These are phyloP conservation scores for Nemania sp. DNA, from an alignment of 2,329 filamentous ascomycete species.

Conservation along the genomic window DNA sequence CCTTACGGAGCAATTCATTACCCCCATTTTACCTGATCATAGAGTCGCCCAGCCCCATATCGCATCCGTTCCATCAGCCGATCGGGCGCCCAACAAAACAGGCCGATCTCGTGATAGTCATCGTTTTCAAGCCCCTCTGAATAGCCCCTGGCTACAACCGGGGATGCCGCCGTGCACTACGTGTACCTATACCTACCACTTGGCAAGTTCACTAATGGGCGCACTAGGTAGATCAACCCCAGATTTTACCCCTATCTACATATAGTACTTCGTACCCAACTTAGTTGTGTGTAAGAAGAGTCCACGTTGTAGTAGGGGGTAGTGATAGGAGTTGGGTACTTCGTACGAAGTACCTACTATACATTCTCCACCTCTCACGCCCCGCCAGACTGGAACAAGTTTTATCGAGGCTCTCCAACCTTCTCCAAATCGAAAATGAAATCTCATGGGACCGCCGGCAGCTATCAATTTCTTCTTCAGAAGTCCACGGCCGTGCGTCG, in stretches of 20 bases:
- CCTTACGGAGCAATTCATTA: constrained; percentile 31
- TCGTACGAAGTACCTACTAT: background rate
- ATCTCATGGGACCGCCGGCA: constrained; percentile 2
- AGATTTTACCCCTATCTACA: constrained; percentile 21
- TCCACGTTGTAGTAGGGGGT: no score
- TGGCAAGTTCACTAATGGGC: background rate
- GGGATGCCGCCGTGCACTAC: constrained; percentile 6
- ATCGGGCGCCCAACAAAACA: constrained; percentile 37
- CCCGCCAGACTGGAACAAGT: background rate
- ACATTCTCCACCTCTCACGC: constrained; percentile 10
- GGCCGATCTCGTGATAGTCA: constrained; percentile 36
- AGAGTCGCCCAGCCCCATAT: constrained; percentile 33
- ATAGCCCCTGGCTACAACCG: constrained; percentile 20
- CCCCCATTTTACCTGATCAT: constrained; percentile 44
- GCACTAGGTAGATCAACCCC: constrained; percentile 7
- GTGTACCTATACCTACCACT: no score
- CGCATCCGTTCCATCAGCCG: constrained; percentile 36
- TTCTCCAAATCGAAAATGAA: constrained; percentile 20
- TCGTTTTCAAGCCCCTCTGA: constrained; percentile 19
- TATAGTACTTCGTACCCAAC: no score
- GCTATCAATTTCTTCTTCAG: constrained; percentile 2
- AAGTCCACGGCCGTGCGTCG: constrained; percentile 3
- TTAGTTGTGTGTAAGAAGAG: no score
- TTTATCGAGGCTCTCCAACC: constrained; percentile 12
- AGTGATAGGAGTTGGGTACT: no score